These are phyloP conservation scores for Bonia amplexicaulis DNA, from an alignment of 176 grass and related monocot species.

Conservation along the genomic window DNA sequence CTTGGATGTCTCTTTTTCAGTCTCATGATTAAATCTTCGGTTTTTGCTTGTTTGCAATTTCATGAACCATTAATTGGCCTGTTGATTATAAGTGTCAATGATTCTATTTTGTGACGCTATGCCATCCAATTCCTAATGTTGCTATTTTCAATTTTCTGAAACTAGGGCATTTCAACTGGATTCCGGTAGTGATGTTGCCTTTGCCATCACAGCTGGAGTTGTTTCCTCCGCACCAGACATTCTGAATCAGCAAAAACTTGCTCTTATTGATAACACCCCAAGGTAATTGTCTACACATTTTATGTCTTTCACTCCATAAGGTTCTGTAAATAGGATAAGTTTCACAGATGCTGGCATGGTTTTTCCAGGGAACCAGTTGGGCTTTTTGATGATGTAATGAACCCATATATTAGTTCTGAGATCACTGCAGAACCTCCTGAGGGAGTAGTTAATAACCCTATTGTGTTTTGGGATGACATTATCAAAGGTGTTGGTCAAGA, in stretches of 20 bases:
- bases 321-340: background rate
- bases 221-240: constrained; percentile 41
- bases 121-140: constrained; percentile 1
- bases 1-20: background rate
- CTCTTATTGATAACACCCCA: constrained; percentile 38
- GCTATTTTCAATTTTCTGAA: constrained; percentile 3
- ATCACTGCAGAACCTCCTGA: constrained; percentile 39
- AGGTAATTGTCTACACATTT: constrained; percentile 45
- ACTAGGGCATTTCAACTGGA: constrained; percentile 56
- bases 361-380: constrained; percentile 43
- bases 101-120: background rate
- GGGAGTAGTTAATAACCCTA: constrained; percentile 30
- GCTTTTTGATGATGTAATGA: constrained; percentile 58
- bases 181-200: constrained; percentile 53
- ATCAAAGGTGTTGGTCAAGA: constrained; percentile 94
- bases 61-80: background rate
- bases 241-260: constrained; percentile 59
- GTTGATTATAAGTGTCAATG: background rate
- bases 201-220: constrained; percentile 45
- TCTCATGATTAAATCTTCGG: background rate
- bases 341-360: constrained; percentile 11
- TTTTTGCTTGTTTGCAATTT: background rate
- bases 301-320: constrained; percentile 3
- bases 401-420: constrained; percentile 51
- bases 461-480: constrained; percentile 55